A percentile compares a stretch with the other conserved stretches of the same genome.
Evolutionary conservation across 345 rosid genomes (phyloP).

Genomic region (Ceriops tagal): DNA sequence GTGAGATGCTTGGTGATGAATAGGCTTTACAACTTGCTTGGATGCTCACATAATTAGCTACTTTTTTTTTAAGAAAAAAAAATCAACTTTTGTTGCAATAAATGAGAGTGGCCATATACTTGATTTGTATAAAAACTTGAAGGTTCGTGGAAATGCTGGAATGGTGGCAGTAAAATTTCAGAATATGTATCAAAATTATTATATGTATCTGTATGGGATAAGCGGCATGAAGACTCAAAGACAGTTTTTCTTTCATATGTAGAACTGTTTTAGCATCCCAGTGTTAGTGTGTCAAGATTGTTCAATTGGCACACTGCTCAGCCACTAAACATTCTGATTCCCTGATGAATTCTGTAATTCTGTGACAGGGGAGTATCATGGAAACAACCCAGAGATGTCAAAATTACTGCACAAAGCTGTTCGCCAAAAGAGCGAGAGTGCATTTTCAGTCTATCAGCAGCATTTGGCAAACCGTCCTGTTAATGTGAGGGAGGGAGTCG

Average conservation of each 20-base stretch:
- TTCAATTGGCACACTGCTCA: background rate
- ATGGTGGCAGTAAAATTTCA: no score
- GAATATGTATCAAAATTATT: no score
- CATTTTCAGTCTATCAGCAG: constrained; percentile 88
- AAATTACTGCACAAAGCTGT: constrained; percentile 97
- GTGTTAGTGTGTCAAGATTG: background rate
- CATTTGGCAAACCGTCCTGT: constrained; percentile 95
- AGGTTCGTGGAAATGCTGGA: background rate
- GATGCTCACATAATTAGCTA: background rate
- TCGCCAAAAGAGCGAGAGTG: constrained; percentile 93
- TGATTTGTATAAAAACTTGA: background rate
- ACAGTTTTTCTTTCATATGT: no score
- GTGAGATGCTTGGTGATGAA: background rate
- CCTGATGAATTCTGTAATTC: background rate
- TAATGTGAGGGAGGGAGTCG: constrained; percentile 51
- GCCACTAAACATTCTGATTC: background rate
- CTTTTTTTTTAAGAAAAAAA: background rate
- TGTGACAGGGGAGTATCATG: constrained; percentile 85
- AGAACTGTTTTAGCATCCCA: no score
- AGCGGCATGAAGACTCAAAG: no score
- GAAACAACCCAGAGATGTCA: constrained; percentile 98
- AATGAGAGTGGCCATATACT: no score
- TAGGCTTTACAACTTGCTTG: constrained; percentile 1
- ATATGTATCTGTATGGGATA: no score
- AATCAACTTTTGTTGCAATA: background rate